Conservation (phyloP, 495 filamentous ascomycete genomes). For the Tuber magnatum region DNA sequence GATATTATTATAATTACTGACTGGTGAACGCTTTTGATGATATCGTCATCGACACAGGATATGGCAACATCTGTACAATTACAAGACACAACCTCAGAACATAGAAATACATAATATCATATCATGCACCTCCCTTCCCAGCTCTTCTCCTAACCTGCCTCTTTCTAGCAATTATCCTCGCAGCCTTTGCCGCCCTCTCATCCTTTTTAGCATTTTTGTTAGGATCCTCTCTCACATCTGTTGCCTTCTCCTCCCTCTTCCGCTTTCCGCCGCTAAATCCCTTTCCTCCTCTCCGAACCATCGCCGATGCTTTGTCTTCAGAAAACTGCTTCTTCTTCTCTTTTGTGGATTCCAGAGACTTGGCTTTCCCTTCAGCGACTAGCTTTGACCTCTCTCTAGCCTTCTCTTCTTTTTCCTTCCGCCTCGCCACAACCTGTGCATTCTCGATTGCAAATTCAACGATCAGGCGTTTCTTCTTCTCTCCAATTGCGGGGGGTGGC, state of each 20-base stretch:
- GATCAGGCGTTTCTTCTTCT: constrained; percentile 70
- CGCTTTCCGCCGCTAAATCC: constrained; percentile 22
- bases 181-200: constrained; percentile 22
- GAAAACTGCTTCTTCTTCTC: constrained; percentile 35
- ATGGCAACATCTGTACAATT: background rate
- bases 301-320: constrained; percentile 26
- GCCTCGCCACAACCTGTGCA: constrained; percentile 76
- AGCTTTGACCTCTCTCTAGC: constrained; percentile 43
- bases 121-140: constrained; percentile 20
- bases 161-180: constrained; percentile 36
- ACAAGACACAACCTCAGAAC: background rate
- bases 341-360: constrained; percentile 30
- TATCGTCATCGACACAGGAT: background rate
- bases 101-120: background rate
- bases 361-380: constrained; percentile 40
- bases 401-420: constrained; percentile 65
- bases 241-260: constrained; percentile 28
- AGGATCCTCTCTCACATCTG: constrained; percentile 4
- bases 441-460: constrained; percentile 99
- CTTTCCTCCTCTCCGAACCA: constrained; percentile 7
- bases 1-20: background rate
- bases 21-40: background rate
- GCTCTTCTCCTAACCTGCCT: constrained; percentile 30
- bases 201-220: constrained; percentile 15
- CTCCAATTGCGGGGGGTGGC: constrained; percentile 33